Conservation (phyloP, 208 protist species). For the Leishmania martiniquensis region DNA sequence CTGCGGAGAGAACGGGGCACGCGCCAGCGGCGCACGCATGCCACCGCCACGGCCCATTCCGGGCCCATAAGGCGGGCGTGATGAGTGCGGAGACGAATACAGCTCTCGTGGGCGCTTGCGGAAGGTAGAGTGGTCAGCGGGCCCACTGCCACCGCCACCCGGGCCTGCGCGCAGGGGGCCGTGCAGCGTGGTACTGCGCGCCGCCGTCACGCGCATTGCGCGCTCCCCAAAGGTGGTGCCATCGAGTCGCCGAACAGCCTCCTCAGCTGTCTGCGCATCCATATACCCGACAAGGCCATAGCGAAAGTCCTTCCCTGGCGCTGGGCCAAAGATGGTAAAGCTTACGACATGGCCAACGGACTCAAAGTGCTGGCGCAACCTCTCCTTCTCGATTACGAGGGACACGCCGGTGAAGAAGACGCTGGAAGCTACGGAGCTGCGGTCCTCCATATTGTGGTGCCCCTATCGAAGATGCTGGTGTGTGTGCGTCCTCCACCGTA, state of each 20-base stretch:
- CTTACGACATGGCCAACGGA: conserved; percentile 81
- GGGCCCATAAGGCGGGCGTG: conserved; percentile 3
- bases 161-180: conserved; percentile 20
- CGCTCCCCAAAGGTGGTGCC: conserved; percentile 73
- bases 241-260: conserved; percentile 77
- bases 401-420: conserved; percentile 90
- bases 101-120: conserved; percentile 38
- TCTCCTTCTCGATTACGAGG: conserved; percentile 51
- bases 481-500: not conserved
- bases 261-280: conserved; percentile 72
- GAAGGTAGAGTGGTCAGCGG: conserved; percentile 24
- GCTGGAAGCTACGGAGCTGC: conserved; percentile 29
- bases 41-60: conserved; percentile 14
- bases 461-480: not conserved
- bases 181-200: conserved; percentile 29
- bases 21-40: conserved; percentile 12
- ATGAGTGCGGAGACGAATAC: conserved; percentile 3
- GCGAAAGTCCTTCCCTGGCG: conserved; percentile 72
- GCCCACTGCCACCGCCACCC: conserved; percentile 26
- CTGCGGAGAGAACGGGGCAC: conserved; percentile 17
- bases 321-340: conserved; percentile 65
- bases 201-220: conserved; percentile 66
- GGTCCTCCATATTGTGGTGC: conserved; percentile 18
- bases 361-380: conserved; percentile 85
- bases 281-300: conserved; percentile 84